Base-by-base conservation (phyloP, 495 filamentous ascomycete genomes). In the Barbatosphaeria neglecta region DNA sequence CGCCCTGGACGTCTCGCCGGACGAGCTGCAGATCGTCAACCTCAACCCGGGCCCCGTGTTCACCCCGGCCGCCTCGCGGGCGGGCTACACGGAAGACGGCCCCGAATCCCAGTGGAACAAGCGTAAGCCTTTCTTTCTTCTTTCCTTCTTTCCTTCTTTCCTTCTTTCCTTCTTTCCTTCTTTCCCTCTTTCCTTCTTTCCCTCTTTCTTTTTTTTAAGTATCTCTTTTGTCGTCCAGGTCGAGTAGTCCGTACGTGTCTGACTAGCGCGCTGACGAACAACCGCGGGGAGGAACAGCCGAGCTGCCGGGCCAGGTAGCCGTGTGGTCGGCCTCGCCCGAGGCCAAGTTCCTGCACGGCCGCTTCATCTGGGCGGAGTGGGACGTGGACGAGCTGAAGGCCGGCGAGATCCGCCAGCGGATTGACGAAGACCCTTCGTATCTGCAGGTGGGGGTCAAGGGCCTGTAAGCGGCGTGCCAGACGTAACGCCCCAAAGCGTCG, bases 341-440 rank as follows among this genome's bases (percentile, higher is more conserved):
- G 41, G 67, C 69, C 18, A 53, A 48, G 15, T 73, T 72, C 48
- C 48, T 75, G 19, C 64, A 65, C 33, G 72, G 72, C 3, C 67
- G 63, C 33, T 65, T 72, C 42, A 55, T 69, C 4, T 74, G 63
- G 59, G 58, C 58, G 1, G 57, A 59, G 20, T 77, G 72, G 72
- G 74, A 76, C 49, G 65, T 76, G 5, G 60, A 72, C 10, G 69
- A 74, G 55, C 43, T 76, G 47, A 50, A 51, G 49, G 44, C 22
- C 4, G 60, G 58, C 0, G 62, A 63, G 41, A 23, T 62, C 11
- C 42, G 58, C 45, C 62, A 65, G 38, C 50, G 48, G 1, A 60
- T 68, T 18, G 62, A 62, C 6, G 57, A 56, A 25, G 58, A 66
- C 39, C 47, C 46, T 11, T 10, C 38, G 8, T 68, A 47, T 43